phyloP scores from a whole-genome alignment of 2,329 filamentous ascomycete species.

The Amauroascus verrucosus region DNA sequence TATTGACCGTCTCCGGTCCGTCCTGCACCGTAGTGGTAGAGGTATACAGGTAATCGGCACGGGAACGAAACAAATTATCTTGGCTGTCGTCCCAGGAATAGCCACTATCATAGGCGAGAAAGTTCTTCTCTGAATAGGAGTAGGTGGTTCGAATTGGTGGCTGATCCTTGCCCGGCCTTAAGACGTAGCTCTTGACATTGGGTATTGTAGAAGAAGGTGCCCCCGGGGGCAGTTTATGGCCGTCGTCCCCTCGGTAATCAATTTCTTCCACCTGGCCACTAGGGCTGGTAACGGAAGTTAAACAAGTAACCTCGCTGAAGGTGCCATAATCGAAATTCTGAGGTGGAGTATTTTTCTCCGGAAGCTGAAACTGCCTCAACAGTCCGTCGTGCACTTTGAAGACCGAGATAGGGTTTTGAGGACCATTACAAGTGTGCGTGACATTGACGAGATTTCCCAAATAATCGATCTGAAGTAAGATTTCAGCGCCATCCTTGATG shows the following conservation, averaged over 20 bases:
- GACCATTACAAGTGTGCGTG: background rate
- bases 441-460: background rate
- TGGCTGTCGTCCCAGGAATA: conserved; percentile 6
- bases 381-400: background rate
- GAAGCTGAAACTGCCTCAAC: background rate
- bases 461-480: conserved; percentile 1
- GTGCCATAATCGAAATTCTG: background rate
- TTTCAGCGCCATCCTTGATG: background rate
- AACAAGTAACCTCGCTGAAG: background rate
- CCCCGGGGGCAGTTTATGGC: background rate
- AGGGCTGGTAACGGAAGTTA: background rate
- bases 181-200: background rate
- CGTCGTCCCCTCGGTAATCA: background rate
- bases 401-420: background rate
- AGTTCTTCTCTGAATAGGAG: conserved; percentile 4
- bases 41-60: conserved; percentile 4
- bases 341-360: background rate
- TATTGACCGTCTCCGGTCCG: conserved; percentile 2
- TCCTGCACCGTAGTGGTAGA: background rate
- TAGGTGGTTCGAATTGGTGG: conserved; percentile 2
- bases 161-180: background rate
- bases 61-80: conserved; percentile 6
- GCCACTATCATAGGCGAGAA: conserved; percentile 4
- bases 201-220: conserved; percentile 3
- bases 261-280: background rate